Conservation (phyloP, 257 asterid genomes). For the Nicotiana paniculata region DNA sequence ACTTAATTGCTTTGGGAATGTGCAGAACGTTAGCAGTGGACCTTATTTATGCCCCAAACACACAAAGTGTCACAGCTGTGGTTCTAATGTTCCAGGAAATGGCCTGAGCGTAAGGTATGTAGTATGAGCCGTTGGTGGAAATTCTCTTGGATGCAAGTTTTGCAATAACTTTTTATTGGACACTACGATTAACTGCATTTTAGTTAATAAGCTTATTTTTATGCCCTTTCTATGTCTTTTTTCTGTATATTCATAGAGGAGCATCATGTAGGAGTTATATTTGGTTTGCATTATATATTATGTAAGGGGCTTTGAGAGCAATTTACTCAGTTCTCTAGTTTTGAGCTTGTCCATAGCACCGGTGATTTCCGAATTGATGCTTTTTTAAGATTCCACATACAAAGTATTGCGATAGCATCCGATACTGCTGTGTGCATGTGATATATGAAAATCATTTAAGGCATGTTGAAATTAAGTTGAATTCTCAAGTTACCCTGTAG, state of each 20-base stretch:
- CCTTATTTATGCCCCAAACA: slow-evolving; percentile 96
- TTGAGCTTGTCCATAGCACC: not conserved
- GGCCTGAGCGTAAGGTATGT: slow-evolving; percentile 87
- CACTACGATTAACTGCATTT: not conserved
- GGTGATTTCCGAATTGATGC: not conserved
- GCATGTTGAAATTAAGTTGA: not conserved
- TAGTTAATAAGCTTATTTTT: not conserved
- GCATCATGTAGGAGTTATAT: not conserved
- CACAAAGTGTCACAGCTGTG: slow-evolving; percentile 93
- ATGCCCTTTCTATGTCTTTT: not conserved
- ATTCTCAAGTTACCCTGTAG: not conserved
- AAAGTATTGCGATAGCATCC: not conserved
- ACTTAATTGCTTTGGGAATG: slow-evolving; percentile 17
- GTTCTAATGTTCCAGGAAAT: slow-evolving; percentile 88
- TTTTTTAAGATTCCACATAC: not conserved
- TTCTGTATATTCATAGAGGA: not conserved
- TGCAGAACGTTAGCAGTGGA: slow-evolving; percentile 87
- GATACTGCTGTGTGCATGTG: not conserved
- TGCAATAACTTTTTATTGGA: not conserved
- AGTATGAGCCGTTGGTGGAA: not conserved
- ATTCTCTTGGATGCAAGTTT: not conserved
- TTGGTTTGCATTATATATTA: not conserved
- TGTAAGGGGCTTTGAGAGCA: not conserved
- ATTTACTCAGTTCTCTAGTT: not conserved
- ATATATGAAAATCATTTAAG: not conserved